Evolutionary conservation across 2,329 filamentous ascomycete genomes (phyloP), one percentile per base, ranked within the genome.

Genomic region (Calonectria fujianensis): DNA sequence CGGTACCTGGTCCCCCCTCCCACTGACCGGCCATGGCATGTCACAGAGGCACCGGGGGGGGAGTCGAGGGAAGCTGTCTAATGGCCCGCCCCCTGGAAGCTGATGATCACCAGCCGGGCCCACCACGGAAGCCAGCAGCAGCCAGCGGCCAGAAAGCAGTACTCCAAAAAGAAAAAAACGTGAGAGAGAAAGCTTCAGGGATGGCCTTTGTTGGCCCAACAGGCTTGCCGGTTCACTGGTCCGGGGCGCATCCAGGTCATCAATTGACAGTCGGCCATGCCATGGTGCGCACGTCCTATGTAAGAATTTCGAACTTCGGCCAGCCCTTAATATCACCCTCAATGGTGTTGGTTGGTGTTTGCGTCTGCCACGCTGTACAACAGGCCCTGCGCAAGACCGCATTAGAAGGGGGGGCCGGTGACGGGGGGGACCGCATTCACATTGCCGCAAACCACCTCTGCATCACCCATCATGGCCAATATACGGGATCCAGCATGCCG

Each of bases 291-390:
- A 63, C 39, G 41, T 72, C 41, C 52, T 31, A 61, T 68, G 70
- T 68, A 59, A 67, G 70, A 16, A 67, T 67, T n/a, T 66, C 63
- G 24, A 32, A n/a, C 51, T 59, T 61, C 51, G 45, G 20, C 50
- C 67, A 59, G 54, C 52, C 67, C 72, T 70, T 70, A 67, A 70
- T 74, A 70, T 74, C 67, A 61, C 41, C 11, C 67, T 41, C 27
- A n/a, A n/a, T 13, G 37, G 72, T 13, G 51, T 66, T 74, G 72
- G 67, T 74, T 74, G 72, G 72, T 64, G 32, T 68, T 37, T 74
- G 67, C 61, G 69, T 70, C 72, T 51, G 72, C 72, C 72, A 74
- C 72, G 72, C 72, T 65, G 57, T 52, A 31, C 57, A 67, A 61
- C 64, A 39, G 35, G 35, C 57, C 57, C 57, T 63, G 57, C 57